Conservation (phyloP, 495 filamentous ascomycete species). For the Darksidea phi region DNA sequence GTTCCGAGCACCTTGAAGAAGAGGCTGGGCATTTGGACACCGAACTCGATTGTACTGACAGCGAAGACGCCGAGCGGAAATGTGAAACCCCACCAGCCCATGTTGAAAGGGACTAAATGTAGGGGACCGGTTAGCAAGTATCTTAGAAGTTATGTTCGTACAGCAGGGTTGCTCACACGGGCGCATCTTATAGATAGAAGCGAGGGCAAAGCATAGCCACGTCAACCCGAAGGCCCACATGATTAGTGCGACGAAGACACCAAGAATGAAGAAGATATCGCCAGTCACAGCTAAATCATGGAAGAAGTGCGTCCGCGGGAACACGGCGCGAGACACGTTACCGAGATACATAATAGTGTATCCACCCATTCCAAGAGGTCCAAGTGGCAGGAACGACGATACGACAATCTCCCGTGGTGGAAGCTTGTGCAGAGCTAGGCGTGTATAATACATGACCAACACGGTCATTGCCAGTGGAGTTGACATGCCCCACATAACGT, state of each 20-base stretch:
- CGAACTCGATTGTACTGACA: conserved; percentile 40
- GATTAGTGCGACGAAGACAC: conserved; percentile 54
- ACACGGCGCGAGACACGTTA: conserved; percentile 49
- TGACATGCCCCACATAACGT: conserved; percentile 62
- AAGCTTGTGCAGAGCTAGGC: conserved; percentile 59
- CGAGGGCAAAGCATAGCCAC: conserved; percentile 61
- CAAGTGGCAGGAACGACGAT: conserved; percentile 62
- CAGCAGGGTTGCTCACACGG: no score
- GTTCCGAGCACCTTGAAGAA: conserved; percentile 45
- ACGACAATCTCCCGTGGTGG: conserved; percentile 62
- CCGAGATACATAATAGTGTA: conserved; percentile 61
- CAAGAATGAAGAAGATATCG: conserved; percentile 54
- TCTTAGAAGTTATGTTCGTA: no score
- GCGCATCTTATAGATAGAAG: conserved; percentile 38
- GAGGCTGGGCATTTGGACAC: conserved; percentile 38
- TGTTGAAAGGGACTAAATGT: conserved; percentile 47
- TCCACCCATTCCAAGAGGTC: conserved; percentile 61
- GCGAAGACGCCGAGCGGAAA: conserved; percentile 45
- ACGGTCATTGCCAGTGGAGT: conserved; percentile 57
- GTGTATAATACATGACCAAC: conserved; percentile 62
- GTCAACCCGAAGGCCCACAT: conserved; percentile 62
- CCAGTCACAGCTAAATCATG: conserved; percentile 45
- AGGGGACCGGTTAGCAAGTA: no score
- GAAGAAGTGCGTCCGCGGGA: conserved; percentile 55
- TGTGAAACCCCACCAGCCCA: conserved; percentile 46